Conservation (phyloP, 202 grass and related monocot species). For the Cymbopogon flexuosus region DNA sequence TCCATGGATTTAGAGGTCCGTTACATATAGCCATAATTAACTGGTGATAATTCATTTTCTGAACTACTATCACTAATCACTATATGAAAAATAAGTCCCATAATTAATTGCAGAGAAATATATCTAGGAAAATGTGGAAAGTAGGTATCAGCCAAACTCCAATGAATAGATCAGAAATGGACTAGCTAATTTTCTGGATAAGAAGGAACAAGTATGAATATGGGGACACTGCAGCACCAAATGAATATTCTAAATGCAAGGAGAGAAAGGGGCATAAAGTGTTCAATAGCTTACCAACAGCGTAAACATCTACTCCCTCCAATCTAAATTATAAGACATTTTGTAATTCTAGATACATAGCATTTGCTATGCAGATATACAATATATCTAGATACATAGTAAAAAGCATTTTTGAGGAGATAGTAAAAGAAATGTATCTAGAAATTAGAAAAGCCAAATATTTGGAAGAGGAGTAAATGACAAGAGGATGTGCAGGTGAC, state of each 20-base stretch:
- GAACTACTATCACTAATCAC: background rate
- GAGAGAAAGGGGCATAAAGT: slow-evolving; percentile 37
- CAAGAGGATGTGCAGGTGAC: slow-evolving; percentile 2
- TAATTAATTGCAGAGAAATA: background rate
- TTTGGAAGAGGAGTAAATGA: background rate
- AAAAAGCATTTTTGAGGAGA: background rate
- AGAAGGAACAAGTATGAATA: slow-evolving; percentile 45
- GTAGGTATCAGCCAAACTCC: background rate
- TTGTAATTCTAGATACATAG: too few species aligned
- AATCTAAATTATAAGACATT: too few species aligned
- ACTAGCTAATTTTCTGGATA: slow-evolving; percentile 33
- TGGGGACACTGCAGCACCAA: slow-evolving; percentile 6
- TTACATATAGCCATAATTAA: background rate
- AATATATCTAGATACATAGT: background rate
- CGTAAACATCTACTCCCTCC: background rate
- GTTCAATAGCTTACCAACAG: slow-evolving; percentile 12
- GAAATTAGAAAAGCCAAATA: background rate
- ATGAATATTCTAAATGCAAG: slow-evolving; percentile 46
- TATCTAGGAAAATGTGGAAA: background rate
- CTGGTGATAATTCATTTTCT: background rate
- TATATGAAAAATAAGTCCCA: background rate
- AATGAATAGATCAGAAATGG: slow-evolving; percentile 11
- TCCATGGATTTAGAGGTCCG: background rate
- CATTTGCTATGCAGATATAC: too few species aligned
- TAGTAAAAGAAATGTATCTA: background rate